Percentiles rank a stretch among this genome's conserved stretches.
Conservation (phyloP, 1,284 basidiomycete species). For the Rhodofomes roseus region DNA sequence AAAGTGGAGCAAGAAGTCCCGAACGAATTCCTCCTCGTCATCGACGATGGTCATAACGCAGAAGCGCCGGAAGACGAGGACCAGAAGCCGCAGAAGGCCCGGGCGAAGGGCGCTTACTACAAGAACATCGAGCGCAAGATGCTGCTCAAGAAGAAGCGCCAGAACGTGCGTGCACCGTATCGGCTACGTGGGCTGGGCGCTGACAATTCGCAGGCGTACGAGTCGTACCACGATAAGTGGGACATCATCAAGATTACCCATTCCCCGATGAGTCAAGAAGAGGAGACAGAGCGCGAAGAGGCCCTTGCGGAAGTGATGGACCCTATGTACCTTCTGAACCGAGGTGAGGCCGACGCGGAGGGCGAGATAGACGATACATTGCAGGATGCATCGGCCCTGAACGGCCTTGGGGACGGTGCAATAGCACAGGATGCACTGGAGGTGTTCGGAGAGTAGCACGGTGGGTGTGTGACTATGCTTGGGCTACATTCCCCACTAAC, state of each 20-base stretch:
- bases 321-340: conserved; percentile 42
- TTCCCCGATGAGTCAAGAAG: conserved; percentile 46
- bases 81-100: conserved; percentile 17
- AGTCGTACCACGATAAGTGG: conserved; percentile 75
- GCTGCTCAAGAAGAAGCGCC: conserved; percentile 80
- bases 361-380: conserved; percentile 33
- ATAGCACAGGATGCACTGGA: conserved; percentile 20
- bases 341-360: conserved; percentile 40
- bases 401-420: conserved; percentile 12
- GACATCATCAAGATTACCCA: conserved; percentile 66
- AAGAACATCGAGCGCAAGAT: conserved; percentile 86
- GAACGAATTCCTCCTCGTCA: conserved; percentile 79
- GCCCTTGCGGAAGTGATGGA: conserved; percentile 51
- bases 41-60: conserved; percentile 57
- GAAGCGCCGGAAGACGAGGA: conserved; percentile 35
- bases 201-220: conserved; percentile 44
- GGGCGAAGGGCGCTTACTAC: conserved; percentile 70
- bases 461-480: neutral
- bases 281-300: conserved; percentile 50
- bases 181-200: neutral
- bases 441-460: conserved; percentile 21
- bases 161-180: conserved; percentile 50
- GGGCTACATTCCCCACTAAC: neutral
- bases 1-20: conserved; percentile 80
- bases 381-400: conserved; percentile 15